A percentile compares a stretch with the other conserved stretches of the same genome.
These are phyloP conservation scores for Kregervanrija fluxuum DNA, from an alignment of 805 yeast genomes.

Conservation along the genomic window DNA sequence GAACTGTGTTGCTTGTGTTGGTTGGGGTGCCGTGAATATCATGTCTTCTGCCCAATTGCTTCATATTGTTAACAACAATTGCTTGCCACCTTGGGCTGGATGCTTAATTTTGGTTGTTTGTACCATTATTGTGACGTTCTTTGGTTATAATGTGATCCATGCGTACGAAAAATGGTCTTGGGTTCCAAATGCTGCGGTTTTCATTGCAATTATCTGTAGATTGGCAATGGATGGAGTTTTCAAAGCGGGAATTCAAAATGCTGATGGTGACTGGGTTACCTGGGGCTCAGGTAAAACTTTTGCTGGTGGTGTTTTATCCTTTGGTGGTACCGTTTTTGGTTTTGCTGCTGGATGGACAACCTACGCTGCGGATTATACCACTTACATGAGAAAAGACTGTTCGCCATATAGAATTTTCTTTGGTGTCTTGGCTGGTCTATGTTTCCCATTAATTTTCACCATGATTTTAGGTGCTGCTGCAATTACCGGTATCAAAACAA, in stretches of 20 bases:
- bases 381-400: constrained; percentile 68
- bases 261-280: constrained; percentile 21
- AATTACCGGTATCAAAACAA: constrained; percentile 54
- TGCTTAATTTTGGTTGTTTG: constrained; percentile 62
- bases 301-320: constrained; percentile 72
- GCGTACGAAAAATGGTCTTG: constrained; percentile 78
- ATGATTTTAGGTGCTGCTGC: constrained; percentile 84
- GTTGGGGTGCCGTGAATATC: constrained; percentile 93
- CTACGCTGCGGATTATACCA: constrained; percentile 87
- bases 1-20: constrained; percentile 80
- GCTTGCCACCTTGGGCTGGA: constrained; percentile 87
- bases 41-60: constrained; percentile 83
- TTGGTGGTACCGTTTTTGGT: constrained; percentile 79
- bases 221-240: constrained; percentile 62
- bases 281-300: constrained; percentile 52
- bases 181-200: constrained; percentile 72
- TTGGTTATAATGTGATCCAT: constrained; percentile 82
- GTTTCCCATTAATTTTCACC: constrained; percentile 62
- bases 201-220: constrained; percentile 74
- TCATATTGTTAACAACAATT: constrained; percentile 59
- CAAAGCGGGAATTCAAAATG: constrained; percentile 36
- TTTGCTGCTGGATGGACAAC: constrained; percentile 95
- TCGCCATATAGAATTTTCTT: constrained; percentile 54
- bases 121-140: constrained; percentile 68
- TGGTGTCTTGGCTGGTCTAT: constrained; percentile 56